Evolutionary conservation across 2,329 filamentous ascomycete species (phyloP), one percentile per base, ranked within the genome.

Genomic region (Ceratocystis colombiana): DNA sequence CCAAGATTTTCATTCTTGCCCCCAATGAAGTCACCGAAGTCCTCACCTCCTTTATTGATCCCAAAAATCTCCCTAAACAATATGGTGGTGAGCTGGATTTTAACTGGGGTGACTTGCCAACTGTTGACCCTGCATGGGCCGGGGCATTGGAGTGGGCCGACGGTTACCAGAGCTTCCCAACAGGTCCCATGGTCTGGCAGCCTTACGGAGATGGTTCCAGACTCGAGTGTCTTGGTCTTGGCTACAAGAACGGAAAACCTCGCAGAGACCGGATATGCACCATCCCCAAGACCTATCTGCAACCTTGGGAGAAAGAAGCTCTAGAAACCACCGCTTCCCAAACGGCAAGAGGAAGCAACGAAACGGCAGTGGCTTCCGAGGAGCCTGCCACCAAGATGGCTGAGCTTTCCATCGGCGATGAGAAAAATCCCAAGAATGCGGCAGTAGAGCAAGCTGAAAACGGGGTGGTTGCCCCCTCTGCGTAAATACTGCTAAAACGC

Each of bases 1-100:
- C 90, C 72, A 97, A 97, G 79, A 96, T 97, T 74, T 96, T 96
- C 75, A 94, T 97, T 71, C 84, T 97, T 65, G 81, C 81, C 61
- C 79, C 84, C 7, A 73, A 83, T 66, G 90, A 96, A 75, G 87
- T 95, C 64, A 83, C 86, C 70, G 79, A 87, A 17, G 93, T 90
- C 1, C 83, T 97, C 30, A 83, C 86, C 70, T 80, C 84, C 65
- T 96, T 93, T 76, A 90, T 97, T 73, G 88, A 96, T 64, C 80
- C 84, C 0, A 80, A 83, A 64, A 89, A 93, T 75, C 92, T 97
- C 69, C 93, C 93, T 20, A 91, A 89, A 74, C 85, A 88, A 74
- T 97, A 96, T 73, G 93, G 93, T 68, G 93, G 93, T 57, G 82
- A 90, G 70, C 82, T 96, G 7, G 88, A 96, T 28, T 96, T 88